A percentile compares a stretch with the other conserved stretches of the same genome.
These are phyloP conservation scores for Silene latifolia DNA, from an alignment of 148 eudicot species.

Conservation along the genomic window DNA sequence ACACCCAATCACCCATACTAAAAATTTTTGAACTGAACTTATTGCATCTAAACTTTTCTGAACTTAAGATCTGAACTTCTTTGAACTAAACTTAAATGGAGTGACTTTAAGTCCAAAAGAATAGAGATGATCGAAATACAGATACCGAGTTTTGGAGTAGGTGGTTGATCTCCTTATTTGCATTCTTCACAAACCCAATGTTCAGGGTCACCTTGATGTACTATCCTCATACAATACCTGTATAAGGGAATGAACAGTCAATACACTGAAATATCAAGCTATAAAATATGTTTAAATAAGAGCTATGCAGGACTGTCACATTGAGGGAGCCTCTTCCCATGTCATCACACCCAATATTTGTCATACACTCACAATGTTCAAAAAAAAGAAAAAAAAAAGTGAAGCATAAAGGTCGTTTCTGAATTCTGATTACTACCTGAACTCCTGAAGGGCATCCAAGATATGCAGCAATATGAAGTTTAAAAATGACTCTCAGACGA, in stretches of 20 bases:
- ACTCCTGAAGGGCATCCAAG: not conserved
- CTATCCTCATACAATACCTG: slow-evolving; percentile 31
- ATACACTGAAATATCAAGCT: not conserved
- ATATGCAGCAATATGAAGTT: not conserved
- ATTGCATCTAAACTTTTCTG: too few species aligned
- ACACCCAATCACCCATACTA: too few species aligned
- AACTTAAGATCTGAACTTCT: too few species aligned
- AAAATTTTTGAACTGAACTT: too few species aligned
- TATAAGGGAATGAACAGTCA: not conserved
- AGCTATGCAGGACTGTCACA: not conserved
- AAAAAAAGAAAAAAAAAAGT: too few species aligned
- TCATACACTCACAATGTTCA: too few species aligned
- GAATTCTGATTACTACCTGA: not conserved
- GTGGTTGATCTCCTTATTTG: not conserved
- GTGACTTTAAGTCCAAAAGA: too few species aligned
- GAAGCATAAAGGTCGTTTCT: not conserved
- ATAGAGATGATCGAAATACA: not conserved
- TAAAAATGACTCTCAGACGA: too few species aligned
- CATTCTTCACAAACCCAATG: slow-evolving; percentile 33
- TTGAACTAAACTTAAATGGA: too few species aligned
- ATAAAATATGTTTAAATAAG: not conserved
- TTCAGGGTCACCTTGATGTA: slow-evolving; percentile 2
- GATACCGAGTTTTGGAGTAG: slow-evolving; percentile 20
- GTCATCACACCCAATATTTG: not conserved
- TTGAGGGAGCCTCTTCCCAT: not conserved